Base-by-base conservation (phyloP, 352 stramenopile genomes). In the Globisporangium perplexum region DNA sequence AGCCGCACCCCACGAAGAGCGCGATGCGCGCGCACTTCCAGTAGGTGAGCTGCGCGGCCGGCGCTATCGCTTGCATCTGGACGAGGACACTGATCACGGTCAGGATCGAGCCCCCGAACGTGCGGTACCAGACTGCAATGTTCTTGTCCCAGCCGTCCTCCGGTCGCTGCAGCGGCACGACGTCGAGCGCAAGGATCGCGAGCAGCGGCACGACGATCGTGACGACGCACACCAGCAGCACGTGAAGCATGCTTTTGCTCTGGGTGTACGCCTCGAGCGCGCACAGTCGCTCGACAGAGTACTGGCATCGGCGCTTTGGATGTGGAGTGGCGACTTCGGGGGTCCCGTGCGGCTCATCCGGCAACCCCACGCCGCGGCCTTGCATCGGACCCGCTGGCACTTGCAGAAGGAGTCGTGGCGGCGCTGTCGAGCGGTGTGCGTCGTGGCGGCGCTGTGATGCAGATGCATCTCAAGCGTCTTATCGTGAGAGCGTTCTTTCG, bases 161-260 rank as follows among this genome's bases (percentile, higher is more conserved):
- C 1, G 59, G 52, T 15, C 51, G 41, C 18, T 57, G 30, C 33
- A 45, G 18, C 28, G 30, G 60, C 39, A 35, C 53, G 24, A 24
- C 5, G 17, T 50, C 48, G 31, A 59, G 47, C 14, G 18, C 35
- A 0, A 69, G n/a, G 22, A 57, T 50, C 41, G 30, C 24, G 5
- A 31, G 0, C 6, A 57, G 39, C 26, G 50, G 28, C 11, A 22
- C 24, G 17, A 42, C 18, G 10, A 26, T 35, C 38, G 63, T 55
- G 3, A 65, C 38, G 2, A 53, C 50, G 24, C 60, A 65, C n/a
- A 62, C 47, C 50, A 57, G 43, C n/a, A 53, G 51, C 44, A 55
- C 55, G 38, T 50, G 30, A 0, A 24, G 28, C 22, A 48, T 39
- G 23, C 35, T n/a, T 2, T 31, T 41, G 26, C 24, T 20, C 12